Evolutionary conservation across 345 rosid genomes (phyloP).

Genomic region (Ceriops zippeliana): DNA sequence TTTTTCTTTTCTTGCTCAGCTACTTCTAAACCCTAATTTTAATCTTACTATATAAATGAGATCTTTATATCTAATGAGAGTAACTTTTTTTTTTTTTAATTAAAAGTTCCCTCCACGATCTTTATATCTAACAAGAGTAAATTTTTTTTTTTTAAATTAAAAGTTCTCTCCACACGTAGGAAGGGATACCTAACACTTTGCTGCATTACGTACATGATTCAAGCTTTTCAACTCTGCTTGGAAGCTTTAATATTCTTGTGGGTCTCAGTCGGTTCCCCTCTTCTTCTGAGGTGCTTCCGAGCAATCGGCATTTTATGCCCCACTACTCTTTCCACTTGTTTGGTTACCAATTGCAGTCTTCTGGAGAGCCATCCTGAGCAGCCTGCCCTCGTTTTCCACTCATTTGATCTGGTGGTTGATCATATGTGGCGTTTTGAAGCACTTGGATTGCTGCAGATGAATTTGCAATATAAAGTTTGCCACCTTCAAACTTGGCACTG

Average conservation of each 20-base stretch:
- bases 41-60: too few species aligned
- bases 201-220: too few species aligned
- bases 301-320: too few species aligned
- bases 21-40: too few species aligned
- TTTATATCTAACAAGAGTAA: too few species aligned
- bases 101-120: too few species aligned
- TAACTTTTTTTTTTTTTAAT: too few species aligned
- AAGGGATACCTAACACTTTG: neutral
- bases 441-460: neutral
- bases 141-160: too few species aligned
- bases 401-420: neutral
- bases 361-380: neutral
- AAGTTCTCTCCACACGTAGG: too few species aligned
- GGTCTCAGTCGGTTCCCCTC: neutral
- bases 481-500: slow-evolving; percentile 33
- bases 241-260: neutral
- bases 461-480: slow-evolving; percentile 22
- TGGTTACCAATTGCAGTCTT: neutral
- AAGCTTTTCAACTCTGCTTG: neutral
- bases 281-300: neutral
- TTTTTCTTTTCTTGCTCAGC: too few species aligned
- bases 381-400: neutral
- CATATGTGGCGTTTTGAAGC: neutral
- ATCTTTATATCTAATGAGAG: too few species aligned
- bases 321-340: neutral